phyloP scores from a whole-genome alignment of 352 stramenopile genomes.

The Sclerospora graminicola region DNA sequence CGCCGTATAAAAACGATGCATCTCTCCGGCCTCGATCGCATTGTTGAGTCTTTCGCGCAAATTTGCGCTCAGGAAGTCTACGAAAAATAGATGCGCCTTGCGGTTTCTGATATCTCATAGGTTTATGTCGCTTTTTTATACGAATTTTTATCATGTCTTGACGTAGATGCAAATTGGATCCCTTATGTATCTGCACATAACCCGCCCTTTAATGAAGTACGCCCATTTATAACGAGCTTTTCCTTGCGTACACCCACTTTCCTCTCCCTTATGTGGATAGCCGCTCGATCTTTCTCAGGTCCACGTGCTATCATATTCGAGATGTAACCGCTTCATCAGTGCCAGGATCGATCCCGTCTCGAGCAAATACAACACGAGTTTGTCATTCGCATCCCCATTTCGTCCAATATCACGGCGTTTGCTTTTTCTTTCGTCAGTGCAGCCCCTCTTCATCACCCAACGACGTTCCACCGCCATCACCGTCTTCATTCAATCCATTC shows the following conservation, averaged over 20 bases:
- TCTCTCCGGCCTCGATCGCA: too few species aligned
- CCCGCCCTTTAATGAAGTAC: too few species aligned
- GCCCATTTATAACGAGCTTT: too few species aligned
- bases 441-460: conserved; percentile 22
- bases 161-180: too few species aligned
- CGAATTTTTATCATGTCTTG: too few species aligned
- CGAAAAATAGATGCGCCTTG: too few species aligned
- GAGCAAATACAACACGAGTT: conserved; percentile 75
- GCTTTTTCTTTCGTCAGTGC: conserved; percentile 29
- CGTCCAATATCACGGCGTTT: conserved; percentile 54
- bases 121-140: background rate
- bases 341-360: conserved; percentile 83
- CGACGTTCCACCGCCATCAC: conserved; percentile 22
- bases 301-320: conserved; percentile 80
- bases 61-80: too few species aligned
- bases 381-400: conserved; percentile 81
- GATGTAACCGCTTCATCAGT: conserved; percentile 62
- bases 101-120: conserved; percentile 20
- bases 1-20: too few species aligned
- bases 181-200: background rate
- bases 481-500: conserved; percentile 35
- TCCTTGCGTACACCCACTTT: conserved; percentile 3
- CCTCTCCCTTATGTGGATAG: conserved; percentile 71
- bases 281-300: conserved; percentile 76
- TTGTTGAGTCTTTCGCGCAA: too few species aligned